A percentile compares a stretch with the other conserved stretches of the same genome.
Evolutionary conservation across 2,329 filamentous ascomycete species (phyloP).

Genomic region (Coniochaeta sp.): DNA sequence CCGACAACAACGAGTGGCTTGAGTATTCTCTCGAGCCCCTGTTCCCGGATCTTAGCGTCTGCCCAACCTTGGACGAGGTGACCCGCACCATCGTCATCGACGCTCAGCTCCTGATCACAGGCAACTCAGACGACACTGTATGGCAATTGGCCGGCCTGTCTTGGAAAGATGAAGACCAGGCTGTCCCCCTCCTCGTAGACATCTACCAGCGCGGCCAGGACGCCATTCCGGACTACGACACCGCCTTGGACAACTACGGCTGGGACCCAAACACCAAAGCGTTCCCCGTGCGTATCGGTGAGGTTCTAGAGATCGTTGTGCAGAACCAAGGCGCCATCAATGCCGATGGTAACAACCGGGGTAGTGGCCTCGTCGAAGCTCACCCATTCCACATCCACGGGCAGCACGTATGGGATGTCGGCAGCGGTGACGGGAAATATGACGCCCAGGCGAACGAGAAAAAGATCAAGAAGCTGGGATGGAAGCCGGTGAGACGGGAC

Average conservation of each 20-base stretch:
- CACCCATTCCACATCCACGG: constrained; percentile 52
- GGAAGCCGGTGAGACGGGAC: constrained; percentile 31
- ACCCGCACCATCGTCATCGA: constrained; percentile 42
- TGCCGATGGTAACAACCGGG: constrained; percentile 18
- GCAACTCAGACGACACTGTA: constrained; percentile 21
- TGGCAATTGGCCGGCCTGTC: constrained; percentile 35
- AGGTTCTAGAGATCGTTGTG: constrained; percentile 46
- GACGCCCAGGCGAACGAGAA: constrained; percentile 40
- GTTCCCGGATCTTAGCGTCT: constrained; percentile 20
- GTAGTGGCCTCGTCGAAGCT: constrained; percentile 25
- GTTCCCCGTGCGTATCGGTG: constrained; percentile 47
- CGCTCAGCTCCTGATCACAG: constrained; percentile 29
- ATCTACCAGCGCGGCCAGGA: constrained; percentile 43
- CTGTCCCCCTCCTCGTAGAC: constrained; percentile 40
- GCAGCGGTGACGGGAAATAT: constrained; percentile 46
- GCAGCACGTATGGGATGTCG: constrained; percentile 45
- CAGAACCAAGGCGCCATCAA: constrained; percentile 26
- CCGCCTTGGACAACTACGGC: constrained; percentile 40
- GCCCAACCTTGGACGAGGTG: constrained; percentile 35
- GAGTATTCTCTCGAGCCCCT: constrained; percentile 39
- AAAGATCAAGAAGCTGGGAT: constrained; percentile 23
- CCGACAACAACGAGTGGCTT: constrained; percentile 29
- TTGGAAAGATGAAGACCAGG: constrained; percentile 30
- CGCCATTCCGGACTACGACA: constrained; percentile 40
- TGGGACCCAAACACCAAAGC: constrained; percentile 44